phyloP scores from a whole-genome alignment of 495 filamentous ascomycete genomes.

The Trichoderma asperelloides region DNA sequence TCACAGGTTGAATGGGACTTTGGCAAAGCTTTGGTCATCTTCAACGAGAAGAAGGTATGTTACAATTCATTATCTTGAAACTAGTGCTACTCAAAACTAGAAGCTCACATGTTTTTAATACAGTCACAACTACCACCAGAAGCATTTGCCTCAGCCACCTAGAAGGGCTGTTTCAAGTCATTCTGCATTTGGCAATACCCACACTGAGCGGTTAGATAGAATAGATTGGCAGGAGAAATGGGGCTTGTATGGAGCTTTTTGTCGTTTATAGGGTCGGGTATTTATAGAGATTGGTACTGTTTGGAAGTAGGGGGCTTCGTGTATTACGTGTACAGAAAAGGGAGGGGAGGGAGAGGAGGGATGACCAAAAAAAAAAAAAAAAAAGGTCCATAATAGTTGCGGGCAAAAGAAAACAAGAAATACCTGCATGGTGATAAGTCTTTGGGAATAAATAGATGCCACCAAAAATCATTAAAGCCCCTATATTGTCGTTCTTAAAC shows the following conservation, averaged over 20 bases:
- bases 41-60: constrained; percentile 45
- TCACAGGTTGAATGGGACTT: constrained; percentile 65
- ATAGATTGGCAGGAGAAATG: constrained; percentile 11
- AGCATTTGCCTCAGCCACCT: constrained; percentile 24
- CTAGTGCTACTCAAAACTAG: neutral
- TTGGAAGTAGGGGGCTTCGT: neutral
- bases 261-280: neutral
- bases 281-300: neutral
- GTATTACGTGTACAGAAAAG: neutral
- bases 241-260: neutral
- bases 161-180: constrained; percentile 7
- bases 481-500: too few relatives aligned
- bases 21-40: constrained; percentile 55
- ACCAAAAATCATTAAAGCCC: too few relatives aligned
- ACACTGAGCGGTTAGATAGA: constrained; percentile 12
- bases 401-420: too few relatives aligned
- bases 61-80: neutral
- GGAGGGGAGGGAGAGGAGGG: neutral
- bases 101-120: neutral
- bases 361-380: neutral
- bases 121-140: constrained; percentile 24
- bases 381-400: neutral
- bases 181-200: constrained; percentile 12
- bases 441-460: neutral
- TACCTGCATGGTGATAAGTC: neutral